These are phyloP conservation scores for Cutaneotrichosporon sp. DNA, from an alignment of 1,284 basidiomycete species.

Conservation along the genomic window DNA sequence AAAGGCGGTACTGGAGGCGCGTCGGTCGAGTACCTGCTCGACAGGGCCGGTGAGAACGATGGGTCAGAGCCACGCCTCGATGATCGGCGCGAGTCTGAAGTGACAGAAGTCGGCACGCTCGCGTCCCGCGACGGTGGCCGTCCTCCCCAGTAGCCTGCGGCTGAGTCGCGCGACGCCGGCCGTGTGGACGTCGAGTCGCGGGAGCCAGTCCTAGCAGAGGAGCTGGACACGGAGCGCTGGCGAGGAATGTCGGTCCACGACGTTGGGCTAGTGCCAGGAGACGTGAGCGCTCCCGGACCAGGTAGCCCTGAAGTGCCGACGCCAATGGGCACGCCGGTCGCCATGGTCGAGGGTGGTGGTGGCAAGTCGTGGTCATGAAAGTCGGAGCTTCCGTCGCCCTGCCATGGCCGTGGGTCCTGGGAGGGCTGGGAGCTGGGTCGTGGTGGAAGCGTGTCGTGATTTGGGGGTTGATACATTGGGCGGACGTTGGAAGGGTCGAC, in stretches of 20 bases:
- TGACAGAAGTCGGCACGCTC: background rate
- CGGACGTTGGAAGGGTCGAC: background rate
- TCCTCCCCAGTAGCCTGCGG: background rate
- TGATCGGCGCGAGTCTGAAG: conserved; percentile 4
- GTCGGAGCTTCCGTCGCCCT: too few species aligned
- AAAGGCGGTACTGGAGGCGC: background rate
- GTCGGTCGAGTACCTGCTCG: background rate
- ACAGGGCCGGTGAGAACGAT: background rate
- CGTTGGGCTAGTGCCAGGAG: too few species aligned
- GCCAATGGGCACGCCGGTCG: too few species aligned
- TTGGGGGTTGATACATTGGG: too few species aligned
- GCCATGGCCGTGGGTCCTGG: too few species aligned
- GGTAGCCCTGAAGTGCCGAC: too few species aligned
- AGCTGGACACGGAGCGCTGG: background rate
- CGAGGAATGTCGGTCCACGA: background rate
- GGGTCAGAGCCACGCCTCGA: conserved; percentile 1
- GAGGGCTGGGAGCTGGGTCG: too few species aligned
- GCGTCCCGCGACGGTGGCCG: conserved; percentile 3
- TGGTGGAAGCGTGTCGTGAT: too few species aligned
- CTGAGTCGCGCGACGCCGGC: background rate
- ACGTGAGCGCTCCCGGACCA: too few species aligned
- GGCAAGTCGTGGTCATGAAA: too few species aligned
- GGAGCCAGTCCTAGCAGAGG: background rate
- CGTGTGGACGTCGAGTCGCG: background rate
- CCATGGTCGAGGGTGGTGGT: too few species aligned